These are phyloP conservation scores for Coniochaeta ligniaria DNA, from an alignment of 2,329 filamentous ascomycete species.

Conservation along the genomic window DNA sequence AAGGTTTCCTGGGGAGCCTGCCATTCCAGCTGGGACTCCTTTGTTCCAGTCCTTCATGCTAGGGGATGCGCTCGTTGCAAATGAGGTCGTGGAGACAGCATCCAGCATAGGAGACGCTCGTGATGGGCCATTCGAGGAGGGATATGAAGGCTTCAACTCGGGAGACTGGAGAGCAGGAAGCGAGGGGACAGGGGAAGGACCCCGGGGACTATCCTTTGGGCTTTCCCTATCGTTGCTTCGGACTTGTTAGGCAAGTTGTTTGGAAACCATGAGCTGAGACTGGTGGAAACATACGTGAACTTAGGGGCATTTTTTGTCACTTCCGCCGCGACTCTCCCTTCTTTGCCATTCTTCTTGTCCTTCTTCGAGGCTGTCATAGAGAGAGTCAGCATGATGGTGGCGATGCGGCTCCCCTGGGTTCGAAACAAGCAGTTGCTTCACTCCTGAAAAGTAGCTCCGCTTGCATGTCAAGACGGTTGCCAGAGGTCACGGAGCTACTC, in stretches of 20 bases:
- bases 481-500: background rate
- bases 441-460: conserved; percentile 9
- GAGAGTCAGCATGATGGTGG: conserved; percentile 4
- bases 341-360: conserved; percentile 48
- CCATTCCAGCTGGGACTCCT: conserved; percentile 29
- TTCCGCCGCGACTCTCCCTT: conserved; percentile 43
- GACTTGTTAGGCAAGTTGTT: conserved; percentile 5
- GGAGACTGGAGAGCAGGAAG: conserved; percentile 37
- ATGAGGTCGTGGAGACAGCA: conserved; percentile 40
- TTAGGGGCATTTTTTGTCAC: conserved; percentile 46
- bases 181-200: conserved; percentile 31
- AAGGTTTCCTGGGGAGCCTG: conserved; percentile 45
- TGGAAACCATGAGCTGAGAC: background rate
- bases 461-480: background rate
- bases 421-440: background rate
- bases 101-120: conserved; percentile 39
- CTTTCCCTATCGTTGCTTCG: conserved; percentile 13
- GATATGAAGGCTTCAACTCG: conserved; percentile 29
- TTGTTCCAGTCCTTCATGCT: conserved; percentile 40
- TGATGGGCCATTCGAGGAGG: conserved; percentile 31
- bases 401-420: background rate
- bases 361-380: conserved; percentile 36
- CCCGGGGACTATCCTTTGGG: conserved; percentile 23
- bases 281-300: conserved; percentile 36
- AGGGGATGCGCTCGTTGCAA: conserved; percentile 38